Evolutionary conservation across 805 yeast species (phyloP).

Genomic region (Groenewaldozyma tartarivorans): DNA sequence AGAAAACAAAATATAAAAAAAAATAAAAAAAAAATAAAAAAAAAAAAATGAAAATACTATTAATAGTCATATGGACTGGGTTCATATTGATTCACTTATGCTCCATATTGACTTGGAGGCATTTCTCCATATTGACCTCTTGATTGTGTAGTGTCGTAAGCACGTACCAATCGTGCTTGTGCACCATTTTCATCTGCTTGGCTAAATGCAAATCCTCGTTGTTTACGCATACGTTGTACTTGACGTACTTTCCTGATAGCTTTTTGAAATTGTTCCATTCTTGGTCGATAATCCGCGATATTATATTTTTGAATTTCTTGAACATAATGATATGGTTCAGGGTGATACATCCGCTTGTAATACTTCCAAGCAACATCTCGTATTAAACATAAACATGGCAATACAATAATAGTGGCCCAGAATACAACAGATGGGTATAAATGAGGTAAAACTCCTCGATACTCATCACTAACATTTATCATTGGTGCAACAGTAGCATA

Average conservation of each 20-base stretch:
- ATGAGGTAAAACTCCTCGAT: constrained; percentile 66
- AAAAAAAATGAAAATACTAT: not conserved
- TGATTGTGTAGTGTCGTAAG: constrained; percentile 87
- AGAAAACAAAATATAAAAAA: not conserved
- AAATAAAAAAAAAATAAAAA: not conserved
- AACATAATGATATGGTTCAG: constrained; percentile 88
- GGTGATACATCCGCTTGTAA: constrained; percentile 82
- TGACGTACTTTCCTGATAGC: constrained; percentile 97
- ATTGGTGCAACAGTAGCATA: constrained; percentile 81
- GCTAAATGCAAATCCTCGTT: constrained; percentile 96
- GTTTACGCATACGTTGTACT: constrained; percentile 95
- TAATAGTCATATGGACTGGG: no score
- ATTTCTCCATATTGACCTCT: constrained; percentile 66
- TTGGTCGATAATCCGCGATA: constrained; percentile 88
- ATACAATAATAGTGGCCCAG: constrained; percentile 73
- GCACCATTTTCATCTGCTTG: constrained; percentile 87
- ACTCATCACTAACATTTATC: constrained; percentile 73
- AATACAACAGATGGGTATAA: constrained; percentile 70
- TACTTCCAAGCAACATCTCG: constrained; percentile 94
- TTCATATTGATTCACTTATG: no score
- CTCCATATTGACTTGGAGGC: constrained; percentile 18
- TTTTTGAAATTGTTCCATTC: constrained; percentile 92
- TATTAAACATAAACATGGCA: constrained; percentile 67
- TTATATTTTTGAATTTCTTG: constrained; percentile 96
- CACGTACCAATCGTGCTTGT: constrained; percentile 81